phyloP scores from a whole-genome alignment of 495 filamentous ascomycete genomes.

The Lasiosphaeria ovina region DNA sequence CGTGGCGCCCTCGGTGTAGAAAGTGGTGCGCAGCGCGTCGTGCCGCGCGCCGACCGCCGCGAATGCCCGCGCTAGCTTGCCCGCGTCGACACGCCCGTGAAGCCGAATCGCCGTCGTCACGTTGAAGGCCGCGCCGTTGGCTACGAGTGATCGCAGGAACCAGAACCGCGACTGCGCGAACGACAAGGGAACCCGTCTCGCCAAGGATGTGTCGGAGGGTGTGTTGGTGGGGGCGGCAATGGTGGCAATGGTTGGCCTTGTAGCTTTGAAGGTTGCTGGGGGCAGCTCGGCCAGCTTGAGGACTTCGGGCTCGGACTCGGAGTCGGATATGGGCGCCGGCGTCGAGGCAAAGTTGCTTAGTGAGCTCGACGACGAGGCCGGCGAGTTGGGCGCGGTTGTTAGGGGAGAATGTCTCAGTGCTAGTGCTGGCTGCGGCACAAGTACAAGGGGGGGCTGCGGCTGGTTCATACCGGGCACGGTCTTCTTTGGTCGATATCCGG shows the following conservation, averaged over 20 bases:
- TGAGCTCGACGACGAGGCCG: no score
- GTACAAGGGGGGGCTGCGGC: no score
- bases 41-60: conserved; percentile 33
- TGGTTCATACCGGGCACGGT: no score
- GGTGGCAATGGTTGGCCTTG: neutral
- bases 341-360: no score
- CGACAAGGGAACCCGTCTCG: conserved; percentile 13
- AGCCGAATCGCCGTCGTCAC: conserved; percentile 26
- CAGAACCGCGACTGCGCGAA: conserved; percentile 48
- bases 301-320: no score
- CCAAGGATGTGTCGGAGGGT: neutral
- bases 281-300: no score
- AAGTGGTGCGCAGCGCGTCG: conserved; percentile 42
- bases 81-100: conserved; percentile 3
- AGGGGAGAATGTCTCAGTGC: no score
- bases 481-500: no score
- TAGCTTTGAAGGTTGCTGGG: no score
- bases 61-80: conserved; percentile 34
- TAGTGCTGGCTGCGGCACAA: no score
- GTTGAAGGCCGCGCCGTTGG: conserved; percentile 39
- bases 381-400: no score
- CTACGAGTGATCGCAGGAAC: conserved; percentile 37
- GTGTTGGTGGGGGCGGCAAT: neutral
- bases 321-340: no score
- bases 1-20: conserved; percentile 16